Evolutionary conservation across 306 rosid genomes (phyloP), one percentile per base, ranked within the genome.

Genomic region (Begonia loranthoides): DNA sequence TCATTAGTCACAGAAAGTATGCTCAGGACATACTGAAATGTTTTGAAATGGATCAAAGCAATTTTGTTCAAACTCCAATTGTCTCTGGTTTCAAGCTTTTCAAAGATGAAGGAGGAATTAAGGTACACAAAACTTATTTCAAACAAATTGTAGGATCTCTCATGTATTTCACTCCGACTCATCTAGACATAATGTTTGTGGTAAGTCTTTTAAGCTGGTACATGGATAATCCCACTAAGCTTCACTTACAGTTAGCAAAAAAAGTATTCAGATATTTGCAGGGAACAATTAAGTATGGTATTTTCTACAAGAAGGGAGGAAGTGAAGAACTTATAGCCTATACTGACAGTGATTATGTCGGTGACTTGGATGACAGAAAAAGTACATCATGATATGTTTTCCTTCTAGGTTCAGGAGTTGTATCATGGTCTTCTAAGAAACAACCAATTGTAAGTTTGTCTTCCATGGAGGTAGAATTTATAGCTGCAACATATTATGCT

Each of bases 121-220:
- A 11, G 9, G 39, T 59, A n/a, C 57, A 51, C n/a, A 9, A 24
- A 14, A 50, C 44, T 1, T 15, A 4, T 4, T 60, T 13, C 49
- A 60, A 41, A 14, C 57, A 60, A 10, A 21, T 60, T 6, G 51
- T 60, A 5, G 57, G 65, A 41, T 15, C 33, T 9, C 6, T 55
- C 6, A 40, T 39, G 48, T 55, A 55, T 40, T 10, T 41, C 9
- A 60, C 50, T 12, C 9, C 56, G 1, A 59, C 56, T 7, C 10
- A 56, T 2, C 64, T 41, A 0, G 40, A 38, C 3, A 13, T 60
- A 3, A 39, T 50, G 24, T 17, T 17, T 38, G 6, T 9, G 12
- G 17, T 50, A 9, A 49, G 64, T 3, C 9, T 59, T 15, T 12
- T 49, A 6, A 59, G 64, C 10, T 7, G 50, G 11, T 59, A 4